Evolutionary conservation across 2,329 filamentous ascomycete genomes (phyloP).

Genomic region (Aureobasidium sp.): DNA sequence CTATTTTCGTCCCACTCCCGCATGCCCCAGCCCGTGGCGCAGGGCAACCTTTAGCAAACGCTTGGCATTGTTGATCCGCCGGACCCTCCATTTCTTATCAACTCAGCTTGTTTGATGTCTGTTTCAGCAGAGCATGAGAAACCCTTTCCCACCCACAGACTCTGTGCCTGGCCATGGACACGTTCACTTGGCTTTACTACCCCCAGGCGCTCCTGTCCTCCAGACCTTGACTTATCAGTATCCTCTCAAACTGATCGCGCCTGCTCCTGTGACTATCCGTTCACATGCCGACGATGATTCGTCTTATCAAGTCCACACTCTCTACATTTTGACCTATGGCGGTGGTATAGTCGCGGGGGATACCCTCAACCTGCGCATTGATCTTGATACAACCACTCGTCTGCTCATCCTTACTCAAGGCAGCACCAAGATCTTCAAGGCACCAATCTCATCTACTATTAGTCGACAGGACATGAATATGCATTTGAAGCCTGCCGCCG

Average conservation of each 20-base stretch:
- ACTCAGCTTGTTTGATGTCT: background rate
- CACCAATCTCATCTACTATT: constrained; percentile 41
- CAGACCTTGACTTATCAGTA: constrained; percentile 81
- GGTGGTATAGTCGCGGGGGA: constrained; percentile 89
- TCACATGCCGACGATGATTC: constrained; percentile 1
- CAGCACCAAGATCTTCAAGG: constrained; percentile 94
- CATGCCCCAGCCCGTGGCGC: constrained; percentile 1
- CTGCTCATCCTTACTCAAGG: constrained; percentile 60
- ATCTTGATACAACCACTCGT: constrained; percentile 56
- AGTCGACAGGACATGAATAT: constrained; percentile 38
- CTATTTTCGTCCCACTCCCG: background rate
- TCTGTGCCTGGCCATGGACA: constrained; percentile 70
- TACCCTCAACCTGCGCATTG: constrained; percentile 64
- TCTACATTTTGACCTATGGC: constrained; percentile 90
- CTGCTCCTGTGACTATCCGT: constrained; percentile 54
- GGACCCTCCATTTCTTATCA: background rate
- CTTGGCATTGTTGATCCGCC: background rate
- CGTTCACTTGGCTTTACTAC: constrained; percentile 66
- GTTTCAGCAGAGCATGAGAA: constrained; percentile 33
- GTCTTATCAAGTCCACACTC: constrained; percentile 49
- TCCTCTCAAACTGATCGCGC: constrained; percentile 86
- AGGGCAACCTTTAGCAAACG: background rate
- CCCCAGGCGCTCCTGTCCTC: constrained; percentile 63
- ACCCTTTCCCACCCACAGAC: constrained; percentile 70
- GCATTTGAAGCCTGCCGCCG: constrained; percentile 41